A percentile compares a stretch with the other conserved stretches of the same genome.
These are phyloP conservation scores for Candida mesenterica DNA, from an alignment of 1,139 yeast species.

Conservation along the genomic window DNA sequence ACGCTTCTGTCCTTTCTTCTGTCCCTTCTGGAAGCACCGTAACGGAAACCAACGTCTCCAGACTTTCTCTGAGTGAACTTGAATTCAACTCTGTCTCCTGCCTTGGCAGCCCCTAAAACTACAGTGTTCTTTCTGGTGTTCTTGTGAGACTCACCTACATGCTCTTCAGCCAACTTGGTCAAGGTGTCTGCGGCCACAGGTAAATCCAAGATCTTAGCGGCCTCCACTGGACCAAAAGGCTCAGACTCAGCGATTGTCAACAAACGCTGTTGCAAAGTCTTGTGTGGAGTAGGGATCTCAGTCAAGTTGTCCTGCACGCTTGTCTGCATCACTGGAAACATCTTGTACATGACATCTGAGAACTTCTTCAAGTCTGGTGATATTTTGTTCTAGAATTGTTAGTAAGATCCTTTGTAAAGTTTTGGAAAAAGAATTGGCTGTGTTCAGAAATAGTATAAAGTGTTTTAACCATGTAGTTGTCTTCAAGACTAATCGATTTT, in stretches of 20 bases:
- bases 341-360: slow-evolving; percentile 62
- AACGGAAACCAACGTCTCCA: slow-evolving; percentile 86
- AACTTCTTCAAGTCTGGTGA: slow-evolving; percentile 53
- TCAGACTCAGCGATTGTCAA: slow-evolving; percentile 89
- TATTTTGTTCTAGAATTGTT: slow-evolving; percentile 43
- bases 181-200: slow-evolving; percentile 84
- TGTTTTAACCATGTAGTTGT: slow-evolving; percentile 58
- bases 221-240: slow-evolving; percentile 97
- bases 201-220: slow-evolving; percentile 79
- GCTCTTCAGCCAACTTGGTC: slow-evolving; percentile 59
- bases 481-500: slow-evolving; percentile 81
- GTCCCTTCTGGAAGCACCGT: slow-evolving; percentile 89
- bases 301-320: slow-evolving; percentile 65
- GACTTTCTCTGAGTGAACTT: slow-evolving; percentile 74
- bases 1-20: slow-evolving; percentile 81
- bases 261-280: slow-evolving; percentile 80
- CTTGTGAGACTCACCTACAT: slow-evolving; percentile 36
- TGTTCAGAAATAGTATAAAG: slow-evolving; percentile 3
- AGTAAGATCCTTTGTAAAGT: slow-evolving; percentile 23
- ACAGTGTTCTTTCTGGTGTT: slow-evolving; percentile 28
- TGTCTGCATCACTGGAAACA: slow-evolving; percentile 71
- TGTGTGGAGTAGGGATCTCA: slow-evolving; percentile 91
- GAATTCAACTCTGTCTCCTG: slow-evolving; percentile 64
- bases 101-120: slow-evolving; percentile 48
- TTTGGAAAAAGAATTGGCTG: slow-evolving; percentile 1